These are phyloP conservation scores for Plasmodium inui DNA, from an alignment of 169 alveolate genomes.

Conservation along the genomic window DNA sequence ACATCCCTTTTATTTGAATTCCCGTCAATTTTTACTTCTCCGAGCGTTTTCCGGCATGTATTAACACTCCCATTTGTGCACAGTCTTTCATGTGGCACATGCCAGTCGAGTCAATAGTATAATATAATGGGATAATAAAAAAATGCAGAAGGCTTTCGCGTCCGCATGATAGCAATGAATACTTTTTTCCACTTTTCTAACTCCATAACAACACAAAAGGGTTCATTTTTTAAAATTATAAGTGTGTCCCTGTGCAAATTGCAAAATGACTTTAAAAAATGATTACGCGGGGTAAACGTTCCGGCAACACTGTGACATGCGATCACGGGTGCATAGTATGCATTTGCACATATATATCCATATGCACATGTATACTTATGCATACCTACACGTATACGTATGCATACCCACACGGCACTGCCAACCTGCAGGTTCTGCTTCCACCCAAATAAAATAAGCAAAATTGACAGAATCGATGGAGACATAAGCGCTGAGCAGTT, in stretches of 20 bases:
- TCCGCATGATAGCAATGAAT: neutral
- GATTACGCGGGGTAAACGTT: slow-evolving; percentile 37
- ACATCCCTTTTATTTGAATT: neutral
- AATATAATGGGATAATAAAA: neutral
- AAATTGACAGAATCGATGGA: slow-evolving; percentile 60
- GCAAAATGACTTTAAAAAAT: slow-evolving; percentile 53
- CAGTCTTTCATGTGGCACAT: neutral
- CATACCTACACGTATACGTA: neutral
- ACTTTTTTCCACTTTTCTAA: neutral
- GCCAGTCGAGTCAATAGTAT: neutral
- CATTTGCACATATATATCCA: neutral
- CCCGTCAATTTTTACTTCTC: neutral
- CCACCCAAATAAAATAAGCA: slow-evolving; percentile 39
- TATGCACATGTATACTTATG: neutral
- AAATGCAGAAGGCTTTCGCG: neutral
- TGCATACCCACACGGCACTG: neutral
- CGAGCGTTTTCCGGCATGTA: neutral
- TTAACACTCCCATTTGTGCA: slow-evolving; percentile 1
- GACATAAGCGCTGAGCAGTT: slow-evolving; percentile 60
- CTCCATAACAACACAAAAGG: neutral
- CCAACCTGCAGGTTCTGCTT: slow-evolving; percentile 58
- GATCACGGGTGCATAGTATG: neutral
- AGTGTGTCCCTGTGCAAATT: neutral
- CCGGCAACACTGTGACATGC: neutral
- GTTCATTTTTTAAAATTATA: neutral